Evolutionary conservation across 1,284 basidiomycete genomes (phyloP).

Genomic region (Thelephora terrestris): DNA sequence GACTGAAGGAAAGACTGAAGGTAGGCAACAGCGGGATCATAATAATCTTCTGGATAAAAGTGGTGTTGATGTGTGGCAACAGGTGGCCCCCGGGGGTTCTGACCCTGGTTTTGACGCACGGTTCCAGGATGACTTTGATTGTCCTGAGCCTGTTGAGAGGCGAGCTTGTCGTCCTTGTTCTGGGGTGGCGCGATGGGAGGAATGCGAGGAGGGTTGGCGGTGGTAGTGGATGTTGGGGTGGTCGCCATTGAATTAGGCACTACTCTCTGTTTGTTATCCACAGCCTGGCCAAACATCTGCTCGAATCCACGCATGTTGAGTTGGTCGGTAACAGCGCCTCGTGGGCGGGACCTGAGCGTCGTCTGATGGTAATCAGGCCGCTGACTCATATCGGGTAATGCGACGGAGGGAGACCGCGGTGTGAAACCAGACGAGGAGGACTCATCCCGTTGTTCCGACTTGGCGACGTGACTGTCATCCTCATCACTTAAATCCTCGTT

Average conservation of each 20-base stretch:
- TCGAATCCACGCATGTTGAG: conserved; percentile 46
- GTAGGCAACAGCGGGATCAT: conserved; percentile 46
- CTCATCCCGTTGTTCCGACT: conserved; percentile 21
- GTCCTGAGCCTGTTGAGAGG: conserved; percentile 6
- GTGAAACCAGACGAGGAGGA: conserved; percentile 42
- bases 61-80: conserved; percentile 16
- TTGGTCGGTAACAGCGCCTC: conserved; percentile 48
- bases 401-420: conserved; percentile 57
- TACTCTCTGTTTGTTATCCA: conserved; percentile 11
- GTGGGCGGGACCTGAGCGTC: conserved; percentile 24
- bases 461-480: conserved; percentile 22
- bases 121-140: not conserved
- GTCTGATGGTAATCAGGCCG: conserved; percentile 17
- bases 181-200: conserved; percentile 4
- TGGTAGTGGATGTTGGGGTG: conserved; percentile 10
- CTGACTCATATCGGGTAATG: conserved; percentile 36
- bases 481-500: conserved; percentile 38
- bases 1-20: conserved; percentile 47
- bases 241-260: conserved; percentile 6
- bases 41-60: conserved; percentile 37
- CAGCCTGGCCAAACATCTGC: conserved; percentile 24
- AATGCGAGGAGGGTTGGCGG: conserved; percentile 2
- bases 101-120: not conserved
- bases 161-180: conserved; percentile 5
- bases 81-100: conserved; percentile 10